Evolutionary conservation across 345 rosid genomes (phyloP).

Genomic region (Euphorbia peplus): DNA sequence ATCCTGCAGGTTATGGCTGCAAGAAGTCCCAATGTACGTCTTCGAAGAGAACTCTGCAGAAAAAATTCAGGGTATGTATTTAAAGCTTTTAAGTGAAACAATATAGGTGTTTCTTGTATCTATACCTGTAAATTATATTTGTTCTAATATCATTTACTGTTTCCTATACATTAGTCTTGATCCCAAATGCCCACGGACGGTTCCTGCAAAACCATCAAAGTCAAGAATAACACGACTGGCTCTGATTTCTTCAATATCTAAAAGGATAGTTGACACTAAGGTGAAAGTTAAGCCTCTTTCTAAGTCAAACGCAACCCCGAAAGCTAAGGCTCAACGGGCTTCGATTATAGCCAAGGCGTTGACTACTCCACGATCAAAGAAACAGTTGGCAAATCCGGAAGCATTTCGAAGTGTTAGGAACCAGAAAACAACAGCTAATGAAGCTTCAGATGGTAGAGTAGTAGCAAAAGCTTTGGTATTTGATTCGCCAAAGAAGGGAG

Average conservation of each 20-base stretch:
- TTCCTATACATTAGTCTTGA: conserved; percentile 30
- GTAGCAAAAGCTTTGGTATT: conserved; percentile 69
- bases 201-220: conserved; percentile 75
- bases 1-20: conserved; percentile 86
- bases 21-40: conserved; percentile 80
- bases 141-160: background rate
- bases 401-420: conserved; percentile 61
- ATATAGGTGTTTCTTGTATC: background rate
- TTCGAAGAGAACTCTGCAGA: conserved; percentile 53
- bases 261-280: conserved; percentile 45
- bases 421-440: conserved; percentile 36
- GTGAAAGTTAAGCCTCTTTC: conserved; percentile 29
- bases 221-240: conserved; percentile 61
- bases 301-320: conserved; percentile 43
- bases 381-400: conserved; percentile 44
- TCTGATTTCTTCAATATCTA: conserved; percentile 68
- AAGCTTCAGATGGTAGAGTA: conserved; percentile 38
- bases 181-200: conserved; percentile 69
- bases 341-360: conserved; percentile 44
- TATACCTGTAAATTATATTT: background rate
- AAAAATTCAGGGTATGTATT: conserved; percentile 43
- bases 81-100: background rate
- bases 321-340: conserved; percentile 34
- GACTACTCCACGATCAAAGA: conserved; percentile 55
- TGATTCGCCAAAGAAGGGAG: conserved; percentile 73